A percentile compares a stretch with the other conserved stretches of the same genome.
Evolutionary conservation across 2,329 filamentous ascomycete species (phyloP).

Genomic region (Colletotrichum liaoningense): DNA sequence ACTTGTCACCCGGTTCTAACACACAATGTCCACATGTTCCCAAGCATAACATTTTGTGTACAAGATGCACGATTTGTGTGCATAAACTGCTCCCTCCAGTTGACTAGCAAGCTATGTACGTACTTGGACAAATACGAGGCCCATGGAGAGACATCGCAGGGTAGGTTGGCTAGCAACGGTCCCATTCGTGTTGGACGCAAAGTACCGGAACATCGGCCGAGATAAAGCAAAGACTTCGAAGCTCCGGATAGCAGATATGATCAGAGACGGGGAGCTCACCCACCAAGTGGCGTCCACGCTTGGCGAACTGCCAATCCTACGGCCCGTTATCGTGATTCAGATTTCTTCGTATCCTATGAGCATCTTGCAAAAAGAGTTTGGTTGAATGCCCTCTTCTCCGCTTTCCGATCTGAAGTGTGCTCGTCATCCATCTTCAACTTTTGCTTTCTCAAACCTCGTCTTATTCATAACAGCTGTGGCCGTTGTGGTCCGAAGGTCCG

Average conservation of each 20-base stretch:
- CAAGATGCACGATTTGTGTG: neutral
- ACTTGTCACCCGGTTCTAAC: neutral
- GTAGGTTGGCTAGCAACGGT: neutral
- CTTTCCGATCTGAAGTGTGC: constrained; percentile 3
- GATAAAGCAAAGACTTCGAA: constrained; percentile 24
- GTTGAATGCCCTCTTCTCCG: neutral
- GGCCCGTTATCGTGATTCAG: constrained; percentile 16
- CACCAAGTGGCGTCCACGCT: neutral
- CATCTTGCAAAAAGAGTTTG: neutral
- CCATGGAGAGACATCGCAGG: neutral
- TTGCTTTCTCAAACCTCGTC: neutral
- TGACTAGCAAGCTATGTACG: neutral
- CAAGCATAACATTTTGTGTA: neutral
- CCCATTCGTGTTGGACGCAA: neutral
- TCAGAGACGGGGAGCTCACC: neutral
- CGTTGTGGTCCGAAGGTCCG: neutral
- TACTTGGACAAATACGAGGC: neutral
- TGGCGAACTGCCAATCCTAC: neutral
- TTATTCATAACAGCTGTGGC: neutral
- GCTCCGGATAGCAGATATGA: neutral
- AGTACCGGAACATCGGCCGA: constrained; percentile 4
- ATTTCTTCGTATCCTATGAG: constrained; percentile 2
- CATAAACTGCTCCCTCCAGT: neutral
- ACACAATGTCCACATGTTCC: no score
- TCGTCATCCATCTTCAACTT: constrained; percentile 21